Evolutionary conservation across 2,329 filamentous ascomycete genomes (phyloP), one percentile per base, ranked within the genome.

Genomic region (Fusarium beomiforme): DNA sequence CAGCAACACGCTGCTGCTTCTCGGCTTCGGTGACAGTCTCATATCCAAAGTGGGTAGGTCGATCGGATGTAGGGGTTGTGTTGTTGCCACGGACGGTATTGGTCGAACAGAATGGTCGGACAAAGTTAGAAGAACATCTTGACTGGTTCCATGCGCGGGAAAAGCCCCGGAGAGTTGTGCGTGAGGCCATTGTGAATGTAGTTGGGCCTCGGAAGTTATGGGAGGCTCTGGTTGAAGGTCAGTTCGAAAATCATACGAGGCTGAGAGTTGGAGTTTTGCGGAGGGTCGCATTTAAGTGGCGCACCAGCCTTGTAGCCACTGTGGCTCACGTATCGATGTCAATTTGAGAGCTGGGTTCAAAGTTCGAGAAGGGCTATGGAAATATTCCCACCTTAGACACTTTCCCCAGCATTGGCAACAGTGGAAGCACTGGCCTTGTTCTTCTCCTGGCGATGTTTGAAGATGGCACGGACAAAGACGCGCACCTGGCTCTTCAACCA

Each of bases 21-120:
- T 96, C 86, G 13, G 89, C 86, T 79, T 97, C 93, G 19, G 92
- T 89, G 42, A 98, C 87, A 43, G 93, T 95, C 83, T 95, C 88
- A 80, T 94, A 98, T 55, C 95, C 95, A 81, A 98, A 98, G 83
- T 97, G 94, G 53, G 95, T 97, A 69, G 91, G 91, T 64, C 87
- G 86, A 49, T 88, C 85, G 24, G 80, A 70, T 8, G 78, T 77
- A 39, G 79, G 68, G 41, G 74, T 77, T 51, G 66, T 69, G 66
- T 79, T 73, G 67, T 79, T 70, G 64, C 77, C 72, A 70, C 63
- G 66, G 53, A 76, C 75, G 50, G 66, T 46, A 55, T 74, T 73
- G 66, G 75, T 76, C 46, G 75, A 76, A 65, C 67, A 78, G 59
- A 81, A 79, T 26, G 76, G 58, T 16, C 79, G 79, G 12, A 53